These are phyloP conservation scores for Pseudogymnoascus sp. DNA, from an alignment of 2,329 filamentous ascomycete genomes.

Conservation along the genomic window DNA sequence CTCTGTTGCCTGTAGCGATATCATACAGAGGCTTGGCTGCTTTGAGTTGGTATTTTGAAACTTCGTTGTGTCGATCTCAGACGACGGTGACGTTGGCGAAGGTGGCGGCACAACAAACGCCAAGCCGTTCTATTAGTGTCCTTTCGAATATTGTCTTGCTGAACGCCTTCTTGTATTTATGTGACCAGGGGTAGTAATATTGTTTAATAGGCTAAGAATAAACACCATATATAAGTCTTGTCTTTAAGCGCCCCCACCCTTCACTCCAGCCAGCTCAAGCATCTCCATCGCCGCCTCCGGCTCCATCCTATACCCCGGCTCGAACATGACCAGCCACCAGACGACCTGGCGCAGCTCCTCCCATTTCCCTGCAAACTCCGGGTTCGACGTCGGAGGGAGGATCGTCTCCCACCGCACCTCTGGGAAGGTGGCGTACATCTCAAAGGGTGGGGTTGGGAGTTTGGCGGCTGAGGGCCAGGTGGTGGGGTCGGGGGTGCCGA, in stretches of 20 bases:
- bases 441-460: slow-evolving; percentile 73
- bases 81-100: too few species aligned
- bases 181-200: too few species aligned
- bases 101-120: too few species aligned
- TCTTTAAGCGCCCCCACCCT: background rate
- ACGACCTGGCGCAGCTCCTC: slow-evolving; percentile 18
- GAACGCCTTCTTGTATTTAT: too few species aligned
- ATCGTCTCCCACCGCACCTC: background rate
- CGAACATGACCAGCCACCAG: background rate
- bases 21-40: too few species aligned
- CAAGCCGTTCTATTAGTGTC: too few species aligned
- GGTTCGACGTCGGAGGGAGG: background rate
- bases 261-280: background rate
- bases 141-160: too few species aligned
- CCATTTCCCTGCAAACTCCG: background rate
- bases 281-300: background rate
- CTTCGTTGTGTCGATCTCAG: too few species aligned
- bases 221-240: background rate
- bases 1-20: too few species aligned
- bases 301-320: background rate
- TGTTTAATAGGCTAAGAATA: slow-evolving; percentile 1
- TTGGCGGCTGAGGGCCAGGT: slow-evolving; percentile 71
- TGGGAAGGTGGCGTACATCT: slow-evolving; percentile 70
- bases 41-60: too few species aligned
- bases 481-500: slow-evolving; percentile 75